Conservation (phyloP, 805 yeast species). For the Candida maris region DNA sequence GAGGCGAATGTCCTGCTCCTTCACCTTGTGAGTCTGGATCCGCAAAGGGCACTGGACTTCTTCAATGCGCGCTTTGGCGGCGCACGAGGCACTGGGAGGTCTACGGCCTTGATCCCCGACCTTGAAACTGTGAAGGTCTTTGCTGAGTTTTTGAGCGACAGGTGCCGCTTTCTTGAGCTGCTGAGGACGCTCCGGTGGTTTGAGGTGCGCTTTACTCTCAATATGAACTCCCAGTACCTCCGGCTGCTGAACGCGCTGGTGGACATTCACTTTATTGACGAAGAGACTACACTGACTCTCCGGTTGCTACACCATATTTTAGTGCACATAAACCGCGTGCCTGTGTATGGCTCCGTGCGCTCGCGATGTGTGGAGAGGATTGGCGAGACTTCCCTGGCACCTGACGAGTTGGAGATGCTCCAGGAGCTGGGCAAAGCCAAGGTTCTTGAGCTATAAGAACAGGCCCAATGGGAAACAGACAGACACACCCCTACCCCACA, state of each 20-base stretch:
- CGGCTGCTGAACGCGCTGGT: conserved; percentile 3
- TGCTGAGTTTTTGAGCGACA: conserved; percentile 4
- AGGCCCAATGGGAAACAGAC: no score
- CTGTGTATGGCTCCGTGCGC: neutral
- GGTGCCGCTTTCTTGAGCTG: conserved; percentile 5
- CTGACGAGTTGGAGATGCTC: neutral
- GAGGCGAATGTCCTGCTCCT: conserved; percentile 6
- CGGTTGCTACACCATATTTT: conserved; percentile 2
- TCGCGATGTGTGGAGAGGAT: neutral
- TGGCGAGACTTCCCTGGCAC: neutral
- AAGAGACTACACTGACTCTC: conserved; percentile 1
- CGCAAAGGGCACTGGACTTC: conserved; percentile 3
- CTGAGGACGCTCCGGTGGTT: conserved; percentile 5
- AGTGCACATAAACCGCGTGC: neutral
- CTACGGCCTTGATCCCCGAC: conserved; percentile 1
- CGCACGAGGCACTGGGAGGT: neutral
- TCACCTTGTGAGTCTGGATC: conserved; percentile 6
- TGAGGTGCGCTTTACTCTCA: conserved; percentile 2
- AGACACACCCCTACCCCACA: no score
- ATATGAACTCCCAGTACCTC: conserved; percentile 1
- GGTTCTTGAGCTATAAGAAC: neutral
- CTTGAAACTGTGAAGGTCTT: conserved; percentile 5
- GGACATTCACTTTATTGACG: neutral
- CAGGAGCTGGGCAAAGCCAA: neutral
- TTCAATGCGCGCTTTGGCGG: conserved; percentile 8